Conservation (phyloP, 176 grass and related monocot species). For the Aechmea fasciata region DNA sequence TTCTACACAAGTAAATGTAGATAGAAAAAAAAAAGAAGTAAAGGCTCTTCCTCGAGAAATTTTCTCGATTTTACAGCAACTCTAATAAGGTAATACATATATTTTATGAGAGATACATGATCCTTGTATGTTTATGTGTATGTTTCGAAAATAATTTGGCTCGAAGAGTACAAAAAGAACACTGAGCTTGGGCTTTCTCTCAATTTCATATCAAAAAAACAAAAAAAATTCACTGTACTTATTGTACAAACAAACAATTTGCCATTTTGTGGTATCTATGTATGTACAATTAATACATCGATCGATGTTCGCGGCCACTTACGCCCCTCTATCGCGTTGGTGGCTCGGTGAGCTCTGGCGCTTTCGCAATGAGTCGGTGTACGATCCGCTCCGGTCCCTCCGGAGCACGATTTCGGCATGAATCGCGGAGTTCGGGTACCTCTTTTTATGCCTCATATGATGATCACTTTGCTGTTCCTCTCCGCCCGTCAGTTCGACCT, state of each 20-base stretch:
- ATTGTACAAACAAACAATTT: constrained; percentile 19
- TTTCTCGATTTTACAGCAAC: too few relatives aligned
- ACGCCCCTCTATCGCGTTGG: constrained; percentile 34
- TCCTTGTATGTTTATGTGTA: too few relatives aligned
- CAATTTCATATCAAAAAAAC: constrained; percentile 11
- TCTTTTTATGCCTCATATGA: constrained; percentile 32
- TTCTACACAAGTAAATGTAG: too few relatives aligned
- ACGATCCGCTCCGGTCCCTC: constrained; percentile 19
- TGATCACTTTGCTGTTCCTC: constrained; percentile 45
- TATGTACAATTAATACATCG: neutral
- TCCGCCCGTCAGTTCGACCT: constrained; percentile 24
- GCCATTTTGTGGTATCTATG: constrained; percentile 27
- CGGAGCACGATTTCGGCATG: constrained; percentile 44
- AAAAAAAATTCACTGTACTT: neutral
- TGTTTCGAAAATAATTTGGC: too few relatives aligned
- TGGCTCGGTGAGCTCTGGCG: constrained; percentile 33
- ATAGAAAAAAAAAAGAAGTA: too few relatives aligned
- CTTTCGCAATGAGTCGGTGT: constrained; percentile 10
- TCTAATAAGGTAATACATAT: too few relatives aligned
- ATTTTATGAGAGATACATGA: too few relatives aligned
- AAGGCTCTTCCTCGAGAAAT: too few relatives aligned
- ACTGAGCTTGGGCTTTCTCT: constrained; percentile 4
- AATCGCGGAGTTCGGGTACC: constrained; percentile 61
- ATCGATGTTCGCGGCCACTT: constrained; percentile 8
- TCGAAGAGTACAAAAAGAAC: too few relatives aligned